Base-by-base conservation (phyloP, 2,329 filamentous ascomycete species). In the Aureobasidium musti region DNA sequence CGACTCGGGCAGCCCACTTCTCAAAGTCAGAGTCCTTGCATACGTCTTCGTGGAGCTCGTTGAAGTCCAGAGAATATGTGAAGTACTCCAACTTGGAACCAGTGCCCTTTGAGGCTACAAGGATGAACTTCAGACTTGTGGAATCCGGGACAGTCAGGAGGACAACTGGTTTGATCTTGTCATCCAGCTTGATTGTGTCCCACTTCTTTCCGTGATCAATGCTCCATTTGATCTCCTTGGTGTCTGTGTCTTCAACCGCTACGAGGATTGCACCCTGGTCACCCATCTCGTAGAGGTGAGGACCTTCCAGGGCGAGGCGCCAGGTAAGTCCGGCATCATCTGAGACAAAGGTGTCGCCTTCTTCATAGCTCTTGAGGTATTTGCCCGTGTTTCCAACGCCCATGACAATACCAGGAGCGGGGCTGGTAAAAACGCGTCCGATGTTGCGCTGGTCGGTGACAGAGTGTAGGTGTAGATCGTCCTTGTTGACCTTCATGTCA, bases 261-360 rank as follows among this genome's bases (percentile, higher is more conserved):
- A 98, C 84, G 35, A 99, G 81, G 23, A 99, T 86, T 19, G 92
- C 92, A 1, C 95, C 95, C 71, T 96, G 90, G 72, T 97, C 94
- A 63, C 95, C 95, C 76, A 98, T 96, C 74, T 97, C 93, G 77
- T 96, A 99, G 76, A 96, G 95, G 79, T 98, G 92, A 14, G 93
- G 90, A 23, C 91, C 91, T 19, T 92, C 82, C 5, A 91, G 83
- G 0, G 88, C 85, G 74, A 88, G 82, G 43, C 82, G 86, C 95
- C 96, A 99, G 1, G 88, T 93, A 68, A 91, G 79, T 47, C 95
- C 95, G 23, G 93, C 94, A 77, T 98, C 88, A 74, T 97, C 91
- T 0, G 95, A 99, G 30, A 98, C 87, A 74, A 88, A 98, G 1
- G 97, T 85, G 75, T 91, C 87, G 14, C 92, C 89, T 11, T 97